A percentile compares a stretch with the other conserved stretches of the same genome.
phyloP scores from a whole-genome alignment of 345 rosid species.

The Passiflora organensis region DNA sequence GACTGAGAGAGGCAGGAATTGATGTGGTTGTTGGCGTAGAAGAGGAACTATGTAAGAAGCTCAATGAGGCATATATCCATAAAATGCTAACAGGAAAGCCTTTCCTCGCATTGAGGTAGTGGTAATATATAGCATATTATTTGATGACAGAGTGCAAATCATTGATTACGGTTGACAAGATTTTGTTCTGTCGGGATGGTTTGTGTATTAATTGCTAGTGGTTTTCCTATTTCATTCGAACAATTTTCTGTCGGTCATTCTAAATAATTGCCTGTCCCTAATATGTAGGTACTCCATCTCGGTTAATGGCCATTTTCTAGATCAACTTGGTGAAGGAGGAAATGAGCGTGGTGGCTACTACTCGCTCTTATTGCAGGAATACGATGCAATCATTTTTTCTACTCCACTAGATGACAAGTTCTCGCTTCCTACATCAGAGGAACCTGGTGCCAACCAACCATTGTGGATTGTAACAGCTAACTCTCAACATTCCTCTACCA shows the following conservation, averaged over 20 bases:
- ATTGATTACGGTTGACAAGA: neutral
- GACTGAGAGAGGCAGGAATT: slow-evolving; percentile 60
- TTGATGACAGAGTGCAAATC: neutral
- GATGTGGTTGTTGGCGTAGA: slow-evolving; percentile 63
- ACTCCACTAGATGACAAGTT: slow-evolving; percentile 33
- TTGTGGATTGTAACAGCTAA: slow-evolving; percentile 39
- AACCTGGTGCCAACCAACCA: slow-evolving; percentile 63
- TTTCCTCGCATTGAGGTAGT: slow-evolving; percentile 61
- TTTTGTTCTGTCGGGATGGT: no score
- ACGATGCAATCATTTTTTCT: slow-evolving; percentile 60
- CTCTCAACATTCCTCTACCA: slow-evolving; percentile 21
- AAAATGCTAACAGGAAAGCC: slow-evolving; percentile 64
- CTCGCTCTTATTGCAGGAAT: slow-evolving; percentile 63
- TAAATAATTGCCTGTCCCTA: slow-evolving; percentile 10
- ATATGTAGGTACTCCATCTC: slow-evolving; percentile 61
- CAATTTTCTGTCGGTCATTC: no score
- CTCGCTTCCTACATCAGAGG: slow-evolving; percentile 41
- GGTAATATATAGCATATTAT: slow-evolving; percentile 32
- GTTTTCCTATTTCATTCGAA: no score
- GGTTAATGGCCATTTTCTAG: slow-evolving; percentile 44
- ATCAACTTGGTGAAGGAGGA: slow-evolving; percentile 65
- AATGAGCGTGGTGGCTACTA: slow-evolving; percentile 55
- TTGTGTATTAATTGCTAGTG: neutral
- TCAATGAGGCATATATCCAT: slow-evolving; percentile 71
- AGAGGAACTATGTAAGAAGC: slow-evolving; percentile 70